Percentiles rank a stretch among this genome's conserved stretches.
These are phyloP conservation scores for Strobilomyces dryophilus DNA, from an alignment of 768 basidiomycete species.

Conservation along the genomic window DNA sequence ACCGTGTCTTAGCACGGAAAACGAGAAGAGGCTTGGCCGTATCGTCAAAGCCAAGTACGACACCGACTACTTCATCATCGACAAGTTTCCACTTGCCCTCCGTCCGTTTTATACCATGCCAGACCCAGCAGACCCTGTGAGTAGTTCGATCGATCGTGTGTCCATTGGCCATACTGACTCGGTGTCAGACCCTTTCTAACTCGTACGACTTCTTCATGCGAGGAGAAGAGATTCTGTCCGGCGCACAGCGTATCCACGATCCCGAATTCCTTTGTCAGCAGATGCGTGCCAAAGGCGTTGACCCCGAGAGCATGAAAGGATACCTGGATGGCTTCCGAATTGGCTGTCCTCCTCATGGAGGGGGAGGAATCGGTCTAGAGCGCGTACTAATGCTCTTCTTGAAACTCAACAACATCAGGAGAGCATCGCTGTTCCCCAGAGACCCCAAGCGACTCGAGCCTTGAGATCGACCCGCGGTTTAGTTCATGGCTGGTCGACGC, in stretches of 20 bases:
- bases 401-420: conserved; percentile 92
- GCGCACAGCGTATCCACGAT: conserved; percentile 97
- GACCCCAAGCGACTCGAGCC: conserved; percentile 95
- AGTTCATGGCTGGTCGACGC: conserved; percentile 6
- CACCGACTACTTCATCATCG: conserved; percentile 98
- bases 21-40: conserved; percentile 89
- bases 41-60: conserved; percentile 91
- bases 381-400: conserved; percentile 97
- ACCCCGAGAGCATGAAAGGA: conserved; percentile 86
- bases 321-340: conserved; percentile 95
- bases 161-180: neutral
- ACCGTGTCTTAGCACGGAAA: conserved; percentile 69
- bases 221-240: conserved; percentile 97
- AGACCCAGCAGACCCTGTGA: conserved; percentile 83
- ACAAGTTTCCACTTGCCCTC: conserved; percentile 95
- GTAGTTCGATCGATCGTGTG: conserved; percentile 24
- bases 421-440: conserved; percentile 92
- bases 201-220: conserved; percentile 99
- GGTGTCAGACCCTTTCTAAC: conserved; percentile 76
- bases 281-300: conserved; percentile 85
- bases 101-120: conserved; percentile 99
- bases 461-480: conserved; percentile 31
- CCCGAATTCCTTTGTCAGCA: conserved; percentile 73
- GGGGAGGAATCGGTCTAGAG: conserved; percentile 93
- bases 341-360: conserved; percentile 94